These are phyloP conservation scores for Chaetomiaceae sp. DNA, from an alignment of 2,329 filamentous ascomycete species.

Conservation along the genomic window DNA sequence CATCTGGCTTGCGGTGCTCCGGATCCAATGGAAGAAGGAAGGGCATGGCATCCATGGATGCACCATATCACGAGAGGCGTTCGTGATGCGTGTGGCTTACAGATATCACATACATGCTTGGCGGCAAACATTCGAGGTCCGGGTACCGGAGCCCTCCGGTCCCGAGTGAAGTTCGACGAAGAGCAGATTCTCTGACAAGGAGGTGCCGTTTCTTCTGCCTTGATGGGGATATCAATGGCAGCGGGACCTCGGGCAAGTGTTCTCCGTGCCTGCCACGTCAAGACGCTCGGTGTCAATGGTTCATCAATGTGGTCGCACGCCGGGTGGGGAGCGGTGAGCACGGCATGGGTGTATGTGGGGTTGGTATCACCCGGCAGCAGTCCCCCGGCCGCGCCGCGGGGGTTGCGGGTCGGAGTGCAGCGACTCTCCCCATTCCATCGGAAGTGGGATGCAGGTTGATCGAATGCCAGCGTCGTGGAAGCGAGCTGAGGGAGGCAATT, in stretches of 20 bases:
- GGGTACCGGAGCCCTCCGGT: neutral
- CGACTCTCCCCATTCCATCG: neutral
- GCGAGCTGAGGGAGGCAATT: too few relatives aligned
- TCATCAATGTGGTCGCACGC: conserved; percentile 3
- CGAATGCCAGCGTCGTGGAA: too few relatives aligned
- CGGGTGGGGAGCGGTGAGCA: conserved; percentile 12
- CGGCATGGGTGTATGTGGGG: conserved; percentile 9
- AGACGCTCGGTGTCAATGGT: conserved; percentile 1
- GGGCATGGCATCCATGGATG: conserved; percentile 1
- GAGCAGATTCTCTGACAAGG: neutral
- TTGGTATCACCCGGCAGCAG: conserved; percentile 10
- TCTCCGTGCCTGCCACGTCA: conserved; percentile 2
- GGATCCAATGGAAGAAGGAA: conserved; percentile 6
- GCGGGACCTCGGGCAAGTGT: neutral
- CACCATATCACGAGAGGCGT: conserved; percentile 20
- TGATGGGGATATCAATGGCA: neutral
- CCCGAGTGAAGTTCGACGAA: neutral
- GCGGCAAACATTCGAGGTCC: neutral
- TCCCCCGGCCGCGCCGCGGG: neutral
- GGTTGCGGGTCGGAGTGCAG: neutral
- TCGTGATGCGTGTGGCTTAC: conserved; percentile 17
- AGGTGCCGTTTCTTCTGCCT: neutral
- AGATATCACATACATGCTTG: neutral
- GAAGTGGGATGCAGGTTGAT: too few relatives aligned
- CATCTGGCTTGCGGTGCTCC: neutral